phyloP scores from a whole-genome alignment of 495 filamentous ascomycete species.

The Xylaria castorea region DNA sequence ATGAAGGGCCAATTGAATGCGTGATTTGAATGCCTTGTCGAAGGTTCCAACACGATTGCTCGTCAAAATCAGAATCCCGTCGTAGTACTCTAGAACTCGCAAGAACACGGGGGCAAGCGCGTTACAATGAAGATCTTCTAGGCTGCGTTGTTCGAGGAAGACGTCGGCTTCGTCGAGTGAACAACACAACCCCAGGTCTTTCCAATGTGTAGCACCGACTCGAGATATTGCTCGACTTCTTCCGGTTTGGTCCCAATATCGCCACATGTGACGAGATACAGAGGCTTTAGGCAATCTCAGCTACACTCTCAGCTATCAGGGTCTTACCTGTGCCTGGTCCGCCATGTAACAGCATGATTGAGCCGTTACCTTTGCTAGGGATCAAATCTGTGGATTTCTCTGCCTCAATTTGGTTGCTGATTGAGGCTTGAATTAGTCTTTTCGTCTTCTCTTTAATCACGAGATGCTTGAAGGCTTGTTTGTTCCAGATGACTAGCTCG shows the following conservation, averaged over 20 bases:
- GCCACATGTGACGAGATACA: constrained; percentile 56
- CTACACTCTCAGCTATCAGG: constrained; percentile 54
- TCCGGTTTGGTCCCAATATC: constrained; percentile 54
- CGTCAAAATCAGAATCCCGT: constrained; percentile 50
- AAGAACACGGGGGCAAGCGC: constrained; percentile 60
- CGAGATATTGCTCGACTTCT: constrained; percentile 51
- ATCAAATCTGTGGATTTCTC: constrained; percentile 41
- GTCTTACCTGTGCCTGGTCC: constrained; percentile 56
- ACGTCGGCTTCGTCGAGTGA: constrained; percentile 36
- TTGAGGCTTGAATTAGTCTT: neutral
- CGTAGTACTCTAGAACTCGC: constrained; percentile 59
- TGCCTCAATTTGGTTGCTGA: constrained; percentile 1
- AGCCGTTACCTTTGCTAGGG: constrained; percentile 55
- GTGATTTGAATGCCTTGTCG: constrained; percentile 44
- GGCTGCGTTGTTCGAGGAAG: constrained; percentile 50
- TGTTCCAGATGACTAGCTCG: neutral
- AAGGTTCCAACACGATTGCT: constrained; percentile 37
- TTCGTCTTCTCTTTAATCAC: constrained; percentile 3
- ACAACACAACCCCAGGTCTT: constrained; percentile 43
- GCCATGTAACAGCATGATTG: constrained; percentile 49
- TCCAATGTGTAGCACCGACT: constrained; percentile 50
- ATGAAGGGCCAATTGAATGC: constrained; percentile 52
- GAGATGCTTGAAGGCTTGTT: constrained; percentile 1
- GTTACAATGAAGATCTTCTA: constrained; percentile 54
- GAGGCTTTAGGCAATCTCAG: constrained; percentile 50